Evolutionary conservation across 495 filamentous ascomycete species (phyloP).

Genomic region (Hyaloscypha variabilis): DNA sequence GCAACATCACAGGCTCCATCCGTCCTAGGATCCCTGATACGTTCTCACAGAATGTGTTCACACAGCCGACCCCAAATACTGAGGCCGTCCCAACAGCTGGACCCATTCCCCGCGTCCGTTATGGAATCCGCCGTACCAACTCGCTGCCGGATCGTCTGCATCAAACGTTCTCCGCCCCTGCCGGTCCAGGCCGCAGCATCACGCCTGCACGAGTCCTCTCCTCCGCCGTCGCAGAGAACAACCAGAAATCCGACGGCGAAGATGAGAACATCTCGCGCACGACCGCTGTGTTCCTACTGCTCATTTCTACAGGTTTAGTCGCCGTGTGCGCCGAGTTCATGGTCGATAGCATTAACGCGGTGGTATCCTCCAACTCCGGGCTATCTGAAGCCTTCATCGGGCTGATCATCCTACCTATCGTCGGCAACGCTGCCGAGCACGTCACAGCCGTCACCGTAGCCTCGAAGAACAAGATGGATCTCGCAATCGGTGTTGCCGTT

Average conservation of each 20-base stretch:
- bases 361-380: slow-evolving; percentile 60
- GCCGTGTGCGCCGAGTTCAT: slow-evolving; percentile 88
- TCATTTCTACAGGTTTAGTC: slow-evolving; percentile 77
- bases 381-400: slow-evolving; percentile 84
- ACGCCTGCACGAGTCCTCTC: slow-evolving; percentile 43
- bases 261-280: slow-evolving; percentile 68
- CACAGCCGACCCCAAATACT: slow-evolving; percentile 15
- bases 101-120: slow-evolving; percentile 54
- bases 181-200: neutral
- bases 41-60: slow-evolving; percentile 68
- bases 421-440: slow-evolving; percentile 92
- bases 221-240: slow-evolving; percentile 33
- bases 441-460: slow-evolving; percentile 88
- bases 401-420: slow-evolving; percentile 85
- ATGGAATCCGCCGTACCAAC: slow-evolving; percentile 72
- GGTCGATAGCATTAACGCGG: slow-evolving; percentile 74
- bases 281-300: slow-evolving; percentile 71
- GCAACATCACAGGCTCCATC: slow-evolving; percentile 34
- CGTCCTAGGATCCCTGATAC: slow-evolving; percentile 59
- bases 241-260: slow-evolving; percentile 26
- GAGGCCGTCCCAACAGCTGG: slow-evolving; percentile 30
- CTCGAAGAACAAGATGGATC: slow-evolving; percentile 94
- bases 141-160: slow-evolving; percentile 76
- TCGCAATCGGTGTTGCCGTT: slow-evolving; percentile 87
- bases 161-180: slow-evolving; percentile 34